Evolutionary conservation across 1,284 basidiomycete genomes (phyloP).

Genomic region (Ceratobasidium sp.): DNA sequence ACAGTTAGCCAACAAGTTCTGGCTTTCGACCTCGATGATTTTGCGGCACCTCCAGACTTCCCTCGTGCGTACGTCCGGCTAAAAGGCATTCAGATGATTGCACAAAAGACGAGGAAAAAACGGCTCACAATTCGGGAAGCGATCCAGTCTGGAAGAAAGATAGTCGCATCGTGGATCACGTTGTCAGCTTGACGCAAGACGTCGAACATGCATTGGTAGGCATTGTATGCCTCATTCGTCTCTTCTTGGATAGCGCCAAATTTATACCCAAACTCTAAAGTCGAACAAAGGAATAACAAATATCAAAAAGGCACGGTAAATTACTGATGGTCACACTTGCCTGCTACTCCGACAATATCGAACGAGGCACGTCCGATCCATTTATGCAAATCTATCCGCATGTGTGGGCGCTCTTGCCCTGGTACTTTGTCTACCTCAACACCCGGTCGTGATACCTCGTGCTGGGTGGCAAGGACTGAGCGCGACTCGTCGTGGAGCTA

Average conservation of each 20-base stretch:
- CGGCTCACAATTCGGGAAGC: slow-evolving; percentile 52
- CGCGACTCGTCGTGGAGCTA: slow-evolving; percentile 52
- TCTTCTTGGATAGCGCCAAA: slow-evolving; percentile 83
- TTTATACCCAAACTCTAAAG: slow-evolving; percentile 78
- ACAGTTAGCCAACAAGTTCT: slow-evolving; percentile 52
- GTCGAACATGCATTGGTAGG: slow-evolving; percentile 82
- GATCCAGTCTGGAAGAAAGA: slow-evolving; percentile 33
- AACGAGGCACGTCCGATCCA: slow-evolving; percentile 84
- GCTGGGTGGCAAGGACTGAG: slow-evolving; percentile 39
- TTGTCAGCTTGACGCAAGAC: slow-evolving; percentile 51
- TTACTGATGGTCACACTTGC: slow-evolving; percentile 56
- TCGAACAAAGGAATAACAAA: slow-evolving; percentile 2
- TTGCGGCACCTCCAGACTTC: slow-evolving; percentile 51
- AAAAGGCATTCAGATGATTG: background rate
- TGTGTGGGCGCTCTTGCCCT: slow-evolving; percentile 13
- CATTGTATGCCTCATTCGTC: slow-evolving; percentile 77
- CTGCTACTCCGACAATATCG: slow-evolving; percentile 82
- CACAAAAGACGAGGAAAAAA: background rate
- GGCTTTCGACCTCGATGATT: slow-evolving; percentile 24
- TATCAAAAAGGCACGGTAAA: background rate
- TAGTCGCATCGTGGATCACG: slow-evolving; percentile 51
- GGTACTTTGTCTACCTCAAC: slow-evolving; percentile 31
- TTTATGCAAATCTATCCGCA: slow-evolving; percentile 72
- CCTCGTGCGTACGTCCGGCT: slow-evolving; percentile 50
- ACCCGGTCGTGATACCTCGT: slow-evolving; percentile 47